phyloP scores from a whole-genome alignment of 805 yeast genomes.

The Ogataea parapolymorpha region DNA sequence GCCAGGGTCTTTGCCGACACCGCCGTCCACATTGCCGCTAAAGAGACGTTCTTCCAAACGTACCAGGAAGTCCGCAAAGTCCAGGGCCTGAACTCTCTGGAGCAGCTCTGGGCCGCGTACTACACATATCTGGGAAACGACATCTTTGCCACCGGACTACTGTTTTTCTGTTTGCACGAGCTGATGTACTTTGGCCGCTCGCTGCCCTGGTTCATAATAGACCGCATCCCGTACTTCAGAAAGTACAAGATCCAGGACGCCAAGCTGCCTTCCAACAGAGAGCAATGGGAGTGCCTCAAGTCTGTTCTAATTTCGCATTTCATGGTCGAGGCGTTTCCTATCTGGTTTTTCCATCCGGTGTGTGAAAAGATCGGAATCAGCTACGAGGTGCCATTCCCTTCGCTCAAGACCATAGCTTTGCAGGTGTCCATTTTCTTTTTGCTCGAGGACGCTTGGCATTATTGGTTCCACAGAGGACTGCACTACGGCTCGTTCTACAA shows the following conservation, averaged over 20 bases:
- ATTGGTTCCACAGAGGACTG: slow-evolving; percentile 88
- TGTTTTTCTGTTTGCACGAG: slow-evolving; percentile 83
- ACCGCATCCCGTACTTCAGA: slow-evolving; percentile 78
- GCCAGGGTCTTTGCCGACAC: slow-evolving; percentile 29
- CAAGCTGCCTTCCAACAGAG: slow-evolving; percentile 72
- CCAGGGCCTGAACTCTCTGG: slow-evolving; percentile 45
- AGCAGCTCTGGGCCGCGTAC: slow-evolving; percentile 85
- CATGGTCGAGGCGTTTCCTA: slow-evolving; percentile 91
- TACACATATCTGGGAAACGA: slow-evolving; percentile 84
- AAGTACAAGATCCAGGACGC: slow-evolving; percentile 87
- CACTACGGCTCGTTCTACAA: slow-evolving; percentile 89
- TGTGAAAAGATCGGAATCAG: slow-evolving; percentile 78
- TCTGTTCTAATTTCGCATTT: slow-evolving; percentile 83
- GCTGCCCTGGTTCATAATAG: slow-evolving; percentile 89
- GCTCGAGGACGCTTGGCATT: slow-evolving; percentile 94
- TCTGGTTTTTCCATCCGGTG: slow-evolving; percentile 95
- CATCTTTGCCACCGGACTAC: slow-evolving; percentile 83
- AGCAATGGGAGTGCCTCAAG: slow-evolving; percentile 91
- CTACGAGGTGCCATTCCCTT: slow-evolving; percentile 83
- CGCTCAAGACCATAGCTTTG: slow-evolving; percentile 48
- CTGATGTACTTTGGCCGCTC: slow-evolving; percentile 87
- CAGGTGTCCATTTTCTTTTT: slow-evolving; percentile 80
- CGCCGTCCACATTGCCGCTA: slow-evolving; percentile 21
- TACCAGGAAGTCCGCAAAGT: slow-evolving; percentile 27
- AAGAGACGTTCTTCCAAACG: slow-evolving; percentile 23